phyloP scores from a whole-genome alignment of 2,329 filamentous ascomycete genomes.

The Fusarium neocosmosporiellum region DNA sequence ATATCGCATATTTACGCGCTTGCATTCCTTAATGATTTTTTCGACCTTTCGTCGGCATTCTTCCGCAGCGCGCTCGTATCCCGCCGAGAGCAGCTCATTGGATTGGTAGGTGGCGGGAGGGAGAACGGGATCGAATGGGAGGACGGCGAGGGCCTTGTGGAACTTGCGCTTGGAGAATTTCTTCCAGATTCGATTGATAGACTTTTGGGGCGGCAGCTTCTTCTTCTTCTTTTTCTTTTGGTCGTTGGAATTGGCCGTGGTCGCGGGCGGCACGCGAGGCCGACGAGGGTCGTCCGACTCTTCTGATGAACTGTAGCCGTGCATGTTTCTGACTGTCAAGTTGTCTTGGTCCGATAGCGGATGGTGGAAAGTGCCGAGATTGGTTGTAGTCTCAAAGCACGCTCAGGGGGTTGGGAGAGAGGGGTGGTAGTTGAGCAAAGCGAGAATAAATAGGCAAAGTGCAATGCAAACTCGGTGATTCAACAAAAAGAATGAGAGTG shows the following conservation, averaged over 20 bases:
- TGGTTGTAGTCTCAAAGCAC: not conserved
- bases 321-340: slow-evolving; percentile 43
- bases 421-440: not conserved
- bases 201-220: slow-evolving; percentile 70
- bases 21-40: slow-evolving; percentile 74
- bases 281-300: slow-evolving; percentile 60
- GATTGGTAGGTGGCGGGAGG: slow-evolving; percentile 62
- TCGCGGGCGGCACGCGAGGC: slow-evolving; percentile 49
- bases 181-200: slow-evolving; percentile 75
- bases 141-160: slow-evolving; percentile 72
- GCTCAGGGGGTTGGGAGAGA: not conserved
- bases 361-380: not conserved
- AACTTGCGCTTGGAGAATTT: slow-evolving; percentile 69
- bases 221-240: slow-evolving; percentile 63
- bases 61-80: slow-evolving; percentile 72
- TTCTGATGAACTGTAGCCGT: slow-evolving; percentile 63
- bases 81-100: slow-evolving; percentile 69
- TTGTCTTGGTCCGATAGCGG: slow-evolving; percentile 1
- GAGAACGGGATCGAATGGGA: slow-evolving; percentile 71
- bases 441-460: not conserved
- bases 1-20: slow-evolving; percentile 82
- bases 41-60: slow-evolving; percentile 72
- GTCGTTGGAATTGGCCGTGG: slow-evolving; percentile 48
- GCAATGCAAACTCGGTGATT: not conserved
- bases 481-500: not conserved